These are phyloP conservation scores for Myrica gale DNA, from an alignment of 306 rosid species.

Conservation along the genomic window DNA sequence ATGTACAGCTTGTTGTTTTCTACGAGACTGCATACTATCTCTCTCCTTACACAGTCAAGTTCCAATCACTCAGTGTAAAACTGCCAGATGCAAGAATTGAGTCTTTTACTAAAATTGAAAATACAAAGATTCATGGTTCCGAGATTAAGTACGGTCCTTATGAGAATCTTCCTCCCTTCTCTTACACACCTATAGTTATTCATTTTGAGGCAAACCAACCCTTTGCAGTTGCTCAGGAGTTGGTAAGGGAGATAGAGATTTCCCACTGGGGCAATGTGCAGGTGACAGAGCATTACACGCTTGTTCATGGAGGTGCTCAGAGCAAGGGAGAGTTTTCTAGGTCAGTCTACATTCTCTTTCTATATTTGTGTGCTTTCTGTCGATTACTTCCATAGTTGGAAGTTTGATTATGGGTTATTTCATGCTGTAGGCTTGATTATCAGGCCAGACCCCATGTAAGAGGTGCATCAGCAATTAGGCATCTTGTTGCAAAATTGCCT, in stretches of 20 bases:
- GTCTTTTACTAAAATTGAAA: constrained; percentile 70
- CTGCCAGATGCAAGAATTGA: constrained; percentile 91
- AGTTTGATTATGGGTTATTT: constrained; percentile 26
- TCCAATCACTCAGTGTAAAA: constrained; percentile 68
- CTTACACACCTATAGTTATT: constrained; percentile 64
- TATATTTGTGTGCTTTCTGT: constrained; percentile 6
- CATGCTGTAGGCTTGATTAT: constrained; percentile 78
- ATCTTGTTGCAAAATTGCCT: constrained; percentile 84
- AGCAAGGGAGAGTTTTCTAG: constrained; percentile 97
- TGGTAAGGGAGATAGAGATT: constrained; percentile 83
- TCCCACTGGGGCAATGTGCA: constrained; percentile 98
- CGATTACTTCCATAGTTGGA: constrained; percentile 25
- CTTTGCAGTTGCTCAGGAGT: constrained; percentile 83
- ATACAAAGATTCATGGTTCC: constrained; percentile 70
- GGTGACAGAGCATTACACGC: constrained; percentile 84
- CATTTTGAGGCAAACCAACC: constrained; percentile 90
- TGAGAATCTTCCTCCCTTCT: constrained; percentile 65
- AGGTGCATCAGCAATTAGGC: constrained; percentile 79
- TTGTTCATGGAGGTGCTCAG: constrained; percentile 82
- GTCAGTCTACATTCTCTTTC: constrained; percentile 38
- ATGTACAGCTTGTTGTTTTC: constrained; percentile 76
- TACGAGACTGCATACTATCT: constrained; percentile 75
- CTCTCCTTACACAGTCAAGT: constrained; percentile 76
- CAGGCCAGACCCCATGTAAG: constrained; percentile 74
- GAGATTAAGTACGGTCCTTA: constrained; percentile 93